Conservation (phyloP, 2,329 filamentous ascomycete genomes). For the Aspergillus piperis region DNA sequence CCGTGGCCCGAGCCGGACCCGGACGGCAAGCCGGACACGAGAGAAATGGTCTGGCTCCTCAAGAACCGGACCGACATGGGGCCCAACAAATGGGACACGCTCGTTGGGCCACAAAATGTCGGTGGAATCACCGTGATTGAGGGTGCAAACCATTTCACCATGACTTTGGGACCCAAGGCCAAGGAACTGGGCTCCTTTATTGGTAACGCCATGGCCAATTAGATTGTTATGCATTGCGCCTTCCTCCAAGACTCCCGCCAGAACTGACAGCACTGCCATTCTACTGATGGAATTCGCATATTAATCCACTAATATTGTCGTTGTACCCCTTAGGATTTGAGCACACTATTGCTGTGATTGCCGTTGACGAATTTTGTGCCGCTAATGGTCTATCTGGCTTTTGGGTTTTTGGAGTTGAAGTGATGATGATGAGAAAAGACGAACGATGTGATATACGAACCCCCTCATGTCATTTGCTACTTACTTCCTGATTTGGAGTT, state of each 20-base stretch:
- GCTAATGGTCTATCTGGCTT: too few relatives aligned
- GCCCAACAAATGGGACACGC: slow-evolving; percentile 50
- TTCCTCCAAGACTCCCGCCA: neutral
- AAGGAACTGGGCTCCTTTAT: slow-evolving; percentile 35
- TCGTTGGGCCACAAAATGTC: slow-evolving; percentile 43
- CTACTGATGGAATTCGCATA: neutral
- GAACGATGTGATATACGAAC: neutral
- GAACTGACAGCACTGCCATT: neutral
- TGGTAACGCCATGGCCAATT: slow-evolving; percentile 25
- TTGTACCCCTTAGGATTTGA: neutral
- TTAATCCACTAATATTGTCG: slow-evolving; percentile 9
- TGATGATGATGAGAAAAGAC: too few relatives aligned
- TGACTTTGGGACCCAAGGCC: slow-evolving; percentile 32
- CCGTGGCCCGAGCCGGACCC: slow-evolving; percentile 42
- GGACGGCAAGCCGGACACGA: slow-evolving; percentile 44
- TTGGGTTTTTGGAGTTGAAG: too few relatives aligned
- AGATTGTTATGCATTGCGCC: slow-evolving; percentile 2
- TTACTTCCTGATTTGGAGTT: neutral
- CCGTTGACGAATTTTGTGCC: too few relatives aligned
- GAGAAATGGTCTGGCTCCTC: slow-evolving; percentile 53
- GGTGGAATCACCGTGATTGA: slow-evolving; percentile 36
- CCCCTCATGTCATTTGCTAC: neutral
- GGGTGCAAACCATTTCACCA: slow-evolving; percentile 40
- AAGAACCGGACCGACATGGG: slow-evolving; percentile 52
- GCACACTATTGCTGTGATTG: neutral